Evolutionary conservation across 2,329 filamentous ascomycete species (phyloP), one percentile per base, ranked within the genome.

Genomic region (Uncinocarpus reesii): DNA sequence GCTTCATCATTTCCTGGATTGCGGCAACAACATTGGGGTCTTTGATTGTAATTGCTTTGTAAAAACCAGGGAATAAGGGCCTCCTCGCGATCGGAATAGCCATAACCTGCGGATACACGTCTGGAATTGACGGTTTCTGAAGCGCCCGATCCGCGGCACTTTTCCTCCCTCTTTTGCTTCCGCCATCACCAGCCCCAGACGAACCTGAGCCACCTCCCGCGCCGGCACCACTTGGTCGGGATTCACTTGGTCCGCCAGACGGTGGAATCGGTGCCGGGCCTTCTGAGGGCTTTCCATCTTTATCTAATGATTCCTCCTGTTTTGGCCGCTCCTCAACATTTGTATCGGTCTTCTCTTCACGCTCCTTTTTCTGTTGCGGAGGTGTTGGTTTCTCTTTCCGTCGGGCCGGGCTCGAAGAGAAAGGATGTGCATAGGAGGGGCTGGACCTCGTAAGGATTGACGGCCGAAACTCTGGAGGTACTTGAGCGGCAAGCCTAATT

Each of bases 71-170:
- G 68, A 96, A 98, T 10, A 98, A 72, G 8, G 92, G 92, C 46
- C 92, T 78, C 65, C 93, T 88, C 23, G 87, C 85, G 59, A 98
- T 95, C 6, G 92, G 92, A 48, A 98, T 94, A 1, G 90, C 90
- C 77, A 98, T 86, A 48, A 98, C 89, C 64, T 96, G 92, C 2
- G 92, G 92, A 64, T 98, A 98, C 36, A 95, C 82, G 53, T 98
- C 92, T 11, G 92, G 92, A 11, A 96, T 84, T 2, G 83, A 79
- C 1, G 88, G 85, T 69, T 96, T 96, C 58, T 87, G 80, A 32
- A 96, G 74, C 20, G 84, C 81, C 60, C 80, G 81, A 52, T 92
- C 86, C n/a, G 71, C 64, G 42, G 80, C 75, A 28, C 65, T 60
- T 62, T 84, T 89, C 56, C 80, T 77, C 47, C 86, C 81, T 50